Percentiles rank a stretch among this genome's conserved stretches.
Conservation (phyloP, 441 rosid genomes). For the Jatropha podagrica region DNA sequence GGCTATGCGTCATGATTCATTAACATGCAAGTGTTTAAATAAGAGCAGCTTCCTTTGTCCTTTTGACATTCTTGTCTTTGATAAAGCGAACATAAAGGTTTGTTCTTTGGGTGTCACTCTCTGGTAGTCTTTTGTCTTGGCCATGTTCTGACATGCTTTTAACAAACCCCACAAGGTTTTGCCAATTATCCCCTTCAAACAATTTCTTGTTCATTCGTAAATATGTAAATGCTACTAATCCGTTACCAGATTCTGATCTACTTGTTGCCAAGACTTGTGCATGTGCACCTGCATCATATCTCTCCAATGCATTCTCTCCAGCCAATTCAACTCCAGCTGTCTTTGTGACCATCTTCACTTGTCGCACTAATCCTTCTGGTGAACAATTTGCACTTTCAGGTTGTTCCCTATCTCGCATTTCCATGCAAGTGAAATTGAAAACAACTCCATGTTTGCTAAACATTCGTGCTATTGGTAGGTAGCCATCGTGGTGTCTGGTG, state of each 20-base stretch:
- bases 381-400: slow-evolving; percentile 71
- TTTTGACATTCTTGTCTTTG: slow-evolving; percentile 34
- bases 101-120: slow-evolving; percentile 50
- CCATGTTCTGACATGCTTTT: slow-evolving; percentile 79
- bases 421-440: slow-evolving; percentile 96
- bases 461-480: slow-evolving; percentile 71
- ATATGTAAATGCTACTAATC: slow-evolving; percentile 79
- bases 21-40: slow-evolving; percentile 34
- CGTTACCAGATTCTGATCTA: slow-evolving; percentile 67
- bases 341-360: slow-evolving; percentile 65
- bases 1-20: slow-evolving; percentile 13
- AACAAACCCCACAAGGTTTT: slow-evolving; percentile 72
- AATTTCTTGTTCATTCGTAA: slow-evolving; percentile 74
- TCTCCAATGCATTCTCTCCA: slow-evolving; percentile 86
- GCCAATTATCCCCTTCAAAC: slow-evolving; percentile 81
- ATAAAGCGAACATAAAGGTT: slow-evolving; percentile 65
- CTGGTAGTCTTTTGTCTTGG: slow-evolving; percentile 44
- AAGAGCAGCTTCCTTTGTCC: slow-evolving; percentile 48
- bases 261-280: slow-evolving; percentile 76
- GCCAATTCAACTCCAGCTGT: slow-evolving; percentile 67
- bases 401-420: slow-evolving; percentile 82
- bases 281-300: slow-evolving; percentile 69
- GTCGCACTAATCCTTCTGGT: slow-evolving; percentile 83
- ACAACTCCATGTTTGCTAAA: slow-evolving; percentile 64
- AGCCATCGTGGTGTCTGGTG: slow-evolving; percentile 76